Conservation (phyloP, 2,329 filamentous ascomycete species). For the Phialocephala sp. region DNA sequence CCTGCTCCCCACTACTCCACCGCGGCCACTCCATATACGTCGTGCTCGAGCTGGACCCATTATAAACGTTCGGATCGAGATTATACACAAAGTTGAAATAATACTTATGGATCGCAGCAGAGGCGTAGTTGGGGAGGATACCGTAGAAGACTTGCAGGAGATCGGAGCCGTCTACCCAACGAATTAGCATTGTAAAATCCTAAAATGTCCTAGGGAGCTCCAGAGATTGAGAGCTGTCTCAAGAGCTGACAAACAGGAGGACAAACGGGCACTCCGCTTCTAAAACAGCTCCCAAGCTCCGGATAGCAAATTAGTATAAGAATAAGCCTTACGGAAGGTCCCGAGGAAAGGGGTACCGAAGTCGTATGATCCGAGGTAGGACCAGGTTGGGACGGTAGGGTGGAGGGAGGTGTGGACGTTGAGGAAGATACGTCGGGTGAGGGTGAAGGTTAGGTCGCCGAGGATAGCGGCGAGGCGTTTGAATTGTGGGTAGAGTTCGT, state of each 20-base stretch:
- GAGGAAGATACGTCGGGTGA: slow-evolving; percentile 71
- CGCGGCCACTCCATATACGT: slow-evolving; percentile 53
- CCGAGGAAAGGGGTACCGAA: slow-evolving; percentile 73
- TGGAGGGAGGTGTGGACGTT: slow-evolving; percentile 50
- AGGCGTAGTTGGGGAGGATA: slow-evolving; percentile 51
- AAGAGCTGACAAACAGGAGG: too few species aligned
- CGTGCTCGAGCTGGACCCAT: slow-evolving; percentile 43
- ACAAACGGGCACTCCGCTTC: too few species aligned
- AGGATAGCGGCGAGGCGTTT: slow-evolving; percentile 77
- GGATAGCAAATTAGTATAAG: too few species aligned
- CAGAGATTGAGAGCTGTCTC: too few species aligned
- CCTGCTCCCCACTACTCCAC: slow-evolving; percentile 55
- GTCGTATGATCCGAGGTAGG: slow-evolving; percentile 75
- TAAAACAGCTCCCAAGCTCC: too few species aligned
- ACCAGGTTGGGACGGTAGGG: slow-evolving; percentile 69
- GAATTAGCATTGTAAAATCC: too few species aligned
- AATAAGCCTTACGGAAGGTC: too few species aligned
- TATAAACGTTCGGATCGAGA: slow-evolving; percentile 66
- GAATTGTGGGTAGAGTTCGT: slow-evolving; percentile 76
- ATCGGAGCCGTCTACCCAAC: slow-evolving; percentile 73
- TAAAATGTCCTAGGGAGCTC: too few species aligned
- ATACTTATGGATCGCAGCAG: slow-evolving; percentile 66
- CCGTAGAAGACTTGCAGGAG: slow-evolving; percentile 65
- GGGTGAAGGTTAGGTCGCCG: slow-evolving; percentile 77
- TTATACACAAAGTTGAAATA: slow-evolving; percentile 76